A percentile compares a stretch with the other conserved stretches of the same genome.
These are phyloP conservation scores for Penicillium atrosanguineum DNA, from an alignment of 495 filamentous ascomycete genomes.

Conservation along the genomic window DNA sequence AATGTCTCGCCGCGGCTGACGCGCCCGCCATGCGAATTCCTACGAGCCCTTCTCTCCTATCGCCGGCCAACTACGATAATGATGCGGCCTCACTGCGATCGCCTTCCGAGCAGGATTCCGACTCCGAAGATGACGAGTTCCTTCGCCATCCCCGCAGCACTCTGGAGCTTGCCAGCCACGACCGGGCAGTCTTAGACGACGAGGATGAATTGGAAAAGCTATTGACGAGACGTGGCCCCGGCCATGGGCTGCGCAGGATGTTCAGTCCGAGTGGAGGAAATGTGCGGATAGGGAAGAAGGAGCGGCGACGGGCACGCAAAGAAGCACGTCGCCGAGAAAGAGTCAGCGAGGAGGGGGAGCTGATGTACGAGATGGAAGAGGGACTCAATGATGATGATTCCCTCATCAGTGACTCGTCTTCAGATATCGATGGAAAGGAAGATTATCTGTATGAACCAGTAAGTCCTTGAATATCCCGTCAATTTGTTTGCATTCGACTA, in stretches of 20 bases:
- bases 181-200: conserved; percentile 74
- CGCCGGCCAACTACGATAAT: conserved; percentile 63
- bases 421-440: conserved; percentile 40
- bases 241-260: conserved; percentile 49
- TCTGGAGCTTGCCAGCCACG: conserved; percentile 66
- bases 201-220: conserved; percentile 87
- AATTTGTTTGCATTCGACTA: conserved; percentile 8
- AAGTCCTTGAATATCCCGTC: conserved; percentile 2
- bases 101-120: conserved; percentile 70
- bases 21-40: conserved; percentile 21
- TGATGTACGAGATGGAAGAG: conserved; percentile 90
- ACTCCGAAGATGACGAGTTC: conserved; percentile 72
- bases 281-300: conserved; percentile 59
- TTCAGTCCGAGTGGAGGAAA: conserved; percentile 40
- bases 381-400: conserved; percentile 67
- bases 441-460: conserved; percentile 34
- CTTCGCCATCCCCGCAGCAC: conserved; percentile 63
- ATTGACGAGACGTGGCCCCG: conserved; percentile 52
- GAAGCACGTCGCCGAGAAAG: conserved; percentile 43
- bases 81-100: conserved; percentile 64
- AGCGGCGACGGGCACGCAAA: conserved; percentile 41
- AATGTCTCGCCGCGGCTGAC: conserved; percentile 29
- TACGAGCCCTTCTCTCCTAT: conserved; percentile 50
- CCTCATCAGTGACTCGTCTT: conserved; percentile 39
- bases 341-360: conserved; percentile 62